Percentiles rank a stretch among this genome's conserved stretches.
These are phyloP conservation scores for Cladosporium colombiae DNA, from an alignment of 2,329 filamentous ascomycete species.

Conservation along the genomic window DNA sequence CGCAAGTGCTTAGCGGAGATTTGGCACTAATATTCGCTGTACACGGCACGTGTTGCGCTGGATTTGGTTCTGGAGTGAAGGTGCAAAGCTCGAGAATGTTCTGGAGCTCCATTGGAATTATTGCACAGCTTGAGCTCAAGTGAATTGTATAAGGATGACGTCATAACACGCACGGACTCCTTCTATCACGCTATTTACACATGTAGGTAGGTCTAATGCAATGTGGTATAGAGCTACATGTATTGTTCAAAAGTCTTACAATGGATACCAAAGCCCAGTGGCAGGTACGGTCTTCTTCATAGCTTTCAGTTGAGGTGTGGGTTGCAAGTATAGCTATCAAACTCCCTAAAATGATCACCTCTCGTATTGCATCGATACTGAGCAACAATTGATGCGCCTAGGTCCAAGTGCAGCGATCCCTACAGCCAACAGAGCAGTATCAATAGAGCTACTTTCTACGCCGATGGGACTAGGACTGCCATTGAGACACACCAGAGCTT, in stretches of 20 bases:
- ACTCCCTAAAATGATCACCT: background rate
- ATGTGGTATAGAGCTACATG: background rate
- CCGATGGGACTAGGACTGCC: background rate
- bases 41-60: background rate
- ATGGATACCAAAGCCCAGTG: background rate
- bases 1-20: background rate
- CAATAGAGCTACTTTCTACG: background rate
- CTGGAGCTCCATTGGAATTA: constrained; percentile 6
- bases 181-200: no score
- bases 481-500: background rate
- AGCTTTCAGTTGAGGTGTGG: background rate
- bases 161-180: background rate
- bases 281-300: background rate
- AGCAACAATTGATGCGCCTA: background rate
- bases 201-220: background rate
- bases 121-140: background rate
- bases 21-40: background rate
- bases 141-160: background rate
- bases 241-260: background rate
- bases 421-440: background rate
- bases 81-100: constrained; percentile 1
- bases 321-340: background rate
- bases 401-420: background rate
- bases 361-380: background rate
- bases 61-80: background rate